Base-by-base conservation (phyloP, 495 filamentous ascomycete species). In the Tuber aestivum region DNA sequence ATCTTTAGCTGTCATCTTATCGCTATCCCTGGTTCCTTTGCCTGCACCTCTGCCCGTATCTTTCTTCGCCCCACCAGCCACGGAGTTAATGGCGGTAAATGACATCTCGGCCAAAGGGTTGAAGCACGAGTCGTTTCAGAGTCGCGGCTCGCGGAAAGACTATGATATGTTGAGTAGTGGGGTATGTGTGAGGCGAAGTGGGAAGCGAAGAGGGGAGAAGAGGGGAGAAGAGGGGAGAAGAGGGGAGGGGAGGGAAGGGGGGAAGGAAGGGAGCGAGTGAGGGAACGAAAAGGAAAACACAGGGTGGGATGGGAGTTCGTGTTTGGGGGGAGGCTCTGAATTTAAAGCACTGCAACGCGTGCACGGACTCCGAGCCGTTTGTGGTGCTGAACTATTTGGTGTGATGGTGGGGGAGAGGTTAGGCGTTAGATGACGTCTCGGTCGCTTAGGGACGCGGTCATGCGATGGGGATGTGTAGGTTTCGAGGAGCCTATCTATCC, bases 341-440 rank as follows among this genome's bases (percentile, higher is more conserved):
- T 65, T 65, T 65, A 65, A 65, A 65, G 56, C 56, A 20, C 27
- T 65, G 27, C n/a, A 35, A 65, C 56, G 56, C 56, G 56, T 65
- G 56, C 56, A 65, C 56, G 56, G 56, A 65, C 56, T 65, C 56
- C 12, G 20, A 65, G 56, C 56, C 56, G 56, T 65, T 65, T 65
- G 56, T 65, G 27, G 50, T 65, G 27, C 56, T 35, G 56, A 65
- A 65, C 27, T 18, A 65, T 35, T 35, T 65, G n/a, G n/a, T 61
- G 50, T 3, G n/a, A 65, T 12, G 32, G 14, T 50, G 45, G 56
- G 56, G 56, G 27, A 56, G 56, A 32, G 14, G 3, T 35, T 18
- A 35, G 27, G 56, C 56, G 56, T 65, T 65, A 27, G 56, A 65
- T 65, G 56, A 65, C 56, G 56, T 65, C 56, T 61, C n/a, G n/a